Conservation (phyloP, 139 green algal genomes). For the Chlorella ohadii region DNA sequence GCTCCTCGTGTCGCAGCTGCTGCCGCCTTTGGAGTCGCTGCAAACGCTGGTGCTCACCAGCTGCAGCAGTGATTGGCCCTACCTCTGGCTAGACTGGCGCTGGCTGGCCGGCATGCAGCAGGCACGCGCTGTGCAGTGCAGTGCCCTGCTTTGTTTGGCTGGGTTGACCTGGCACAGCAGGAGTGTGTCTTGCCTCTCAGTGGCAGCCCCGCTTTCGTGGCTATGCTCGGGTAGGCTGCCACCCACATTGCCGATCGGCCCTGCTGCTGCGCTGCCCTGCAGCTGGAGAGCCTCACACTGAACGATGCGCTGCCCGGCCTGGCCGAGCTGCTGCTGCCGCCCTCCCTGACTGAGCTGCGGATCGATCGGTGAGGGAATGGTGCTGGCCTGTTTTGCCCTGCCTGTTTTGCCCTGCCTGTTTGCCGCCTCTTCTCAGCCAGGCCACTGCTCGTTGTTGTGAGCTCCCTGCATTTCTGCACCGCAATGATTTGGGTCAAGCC, state of each 20-base stretch:
- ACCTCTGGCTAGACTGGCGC: slow-evolving; percentile 12
- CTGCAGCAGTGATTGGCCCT: slow-evolving; percentile 10
- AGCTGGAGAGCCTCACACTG: slow-evolving; percentile 26
- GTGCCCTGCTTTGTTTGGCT: background rate
- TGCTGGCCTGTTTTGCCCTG: too few species aligned
- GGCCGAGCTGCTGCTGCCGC: slow-evolving; percentile 28
- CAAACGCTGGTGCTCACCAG: background rate
- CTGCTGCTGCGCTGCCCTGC: background rate
- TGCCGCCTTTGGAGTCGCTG: slow-evolving; percentile 3
- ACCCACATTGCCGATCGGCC: too few species aligned
- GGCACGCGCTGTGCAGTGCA: background rate
- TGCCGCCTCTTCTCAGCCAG: too few species aligned
- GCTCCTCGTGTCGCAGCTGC: background rate
- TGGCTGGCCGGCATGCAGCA: slow-evolving; percentile 13
- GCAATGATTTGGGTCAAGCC: too few species aligned
- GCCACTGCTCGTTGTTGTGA: too few species aligned
- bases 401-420: too few species aligned
- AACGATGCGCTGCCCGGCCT: slow-evolving; percentile 16
- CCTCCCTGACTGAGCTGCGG: slow-evolving; percentile 1
- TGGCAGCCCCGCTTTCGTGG: too few species aligned
- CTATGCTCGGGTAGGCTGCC: too few species aligned
- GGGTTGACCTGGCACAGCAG: too few species aligned
- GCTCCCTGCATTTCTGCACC: too few species aligned
- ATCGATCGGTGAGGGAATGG: background rate
- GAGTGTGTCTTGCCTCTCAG: too few species aligned